Evolutionary conservation across 306 rosid genomes (phyloP).

Genomic region (Medicago arabica): DNA sequence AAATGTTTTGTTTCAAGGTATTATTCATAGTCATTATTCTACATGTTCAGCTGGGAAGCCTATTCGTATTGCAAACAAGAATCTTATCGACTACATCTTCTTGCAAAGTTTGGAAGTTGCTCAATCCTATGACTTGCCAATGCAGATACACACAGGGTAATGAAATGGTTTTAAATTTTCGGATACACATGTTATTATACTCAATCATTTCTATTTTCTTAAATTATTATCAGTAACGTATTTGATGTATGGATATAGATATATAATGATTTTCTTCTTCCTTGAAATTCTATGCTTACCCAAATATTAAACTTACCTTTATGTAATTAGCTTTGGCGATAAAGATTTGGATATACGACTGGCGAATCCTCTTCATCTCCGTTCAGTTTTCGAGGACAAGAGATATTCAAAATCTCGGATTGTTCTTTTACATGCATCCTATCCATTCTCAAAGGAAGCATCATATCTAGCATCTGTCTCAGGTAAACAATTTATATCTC

Average conservation of each 20-base stretch:
- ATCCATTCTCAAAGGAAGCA: conserved; percentile 94
- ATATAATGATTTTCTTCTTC: no score
- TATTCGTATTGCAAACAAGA: conserved; percentile 61
- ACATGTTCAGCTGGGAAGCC: conserved; percentile 77
- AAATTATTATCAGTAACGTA: no score
- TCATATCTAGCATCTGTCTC: conserved; percentile 88
- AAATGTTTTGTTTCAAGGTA: conserved; percentile 16
- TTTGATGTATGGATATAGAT: no score
- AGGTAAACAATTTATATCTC: conserved; percentile 54
- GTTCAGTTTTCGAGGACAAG: conserved; percentile 73
- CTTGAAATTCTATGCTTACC: neutral
- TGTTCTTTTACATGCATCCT: conserved; percentile 87
- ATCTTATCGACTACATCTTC: conserved; percentile 73
- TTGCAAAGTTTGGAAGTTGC: conserved; percentile 80
- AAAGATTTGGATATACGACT: conserved; percentile 83
- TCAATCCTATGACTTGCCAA: conserved; percentile 75
- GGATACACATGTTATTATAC: no score
- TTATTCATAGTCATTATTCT: conserved; percentile 37
- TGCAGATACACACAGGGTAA: conserved; percentile 98
- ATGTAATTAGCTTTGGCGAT: conserved; percentile 78
- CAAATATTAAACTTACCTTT: conserved; percentile 31
- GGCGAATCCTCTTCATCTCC: conserved; percentile 85
- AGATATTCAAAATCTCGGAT: conserved; percentile 70
- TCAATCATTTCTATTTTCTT: no score
- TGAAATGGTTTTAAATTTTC: no score